Evolutionary conservation across 805 yeast genomes (phyloP).

Genomic region (Wickerhamomyces kurtzmanii): DNA sequence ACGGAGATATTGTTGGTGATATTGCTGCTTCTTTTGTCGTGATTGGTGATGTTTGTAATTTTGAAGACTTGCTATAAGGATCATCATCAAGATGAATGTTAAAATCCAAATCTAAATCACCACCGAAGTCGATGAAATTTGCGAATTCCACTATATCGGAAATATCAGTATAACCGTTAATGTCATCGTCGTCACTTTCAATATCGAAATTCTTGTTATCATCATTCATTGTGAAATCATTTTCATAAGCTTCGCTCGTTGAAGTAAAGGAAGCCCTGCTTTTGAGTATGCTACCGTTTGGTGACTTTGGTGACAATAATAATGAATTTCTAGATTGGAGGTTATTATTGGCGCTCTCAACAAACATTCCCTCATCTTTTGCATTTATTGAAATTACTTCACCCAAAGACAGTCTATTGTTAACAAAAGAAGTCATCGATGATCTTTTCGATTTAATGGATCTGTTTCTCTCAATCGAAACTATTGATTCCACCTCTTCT

Average conservation of each 20-base stretch:
- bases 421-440: constrained; percentile 19
- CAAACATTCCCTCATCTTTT: constrained; percentile 37
- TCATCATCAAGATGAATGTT: constrained; percentile 12
- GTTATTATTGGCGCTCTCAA: constrained; percentile 18
- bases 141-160: constrained; percentile 35
- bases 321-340: too few relatives aligned
- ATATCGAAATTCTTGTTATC: constrained; percentile 1
- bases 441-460: constrained; percentile 39
- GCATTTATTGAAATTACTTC: constrained; percentile 27
- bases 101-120: constrained; percentile 24
- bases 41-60: constrained; percentile 1
- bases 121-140: constrained; percentile 35
- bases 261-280: constrained; percentile 12
- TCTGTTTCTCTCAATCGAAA: constrained; percentile 58
- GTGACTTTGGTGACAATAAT: constrained; percentile 22
- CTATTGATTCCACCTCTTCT: constrained; percentile 67
- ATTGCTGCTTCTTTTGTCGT: constrained; percentile 1
- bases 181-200: constrained; percentile 21
- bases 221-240: constrained; percentile 1
- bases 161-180: too few relatives aligned
- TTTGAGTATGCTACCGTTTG: constrained; percentile 25
- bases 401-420: constrained; percentile 5
- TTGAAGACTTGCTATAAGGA: constrained; percentile 2
- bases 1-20: constrained; percentile 4
- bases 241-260: constrained; percentile 2